A percentile compares a stretch with the other conserved stretches of the same genome.
Evolutionary conservation across 495 filamentous ascomycete genomes (phyloP).

Genomic region (Neurospora pannonica): DNA sequence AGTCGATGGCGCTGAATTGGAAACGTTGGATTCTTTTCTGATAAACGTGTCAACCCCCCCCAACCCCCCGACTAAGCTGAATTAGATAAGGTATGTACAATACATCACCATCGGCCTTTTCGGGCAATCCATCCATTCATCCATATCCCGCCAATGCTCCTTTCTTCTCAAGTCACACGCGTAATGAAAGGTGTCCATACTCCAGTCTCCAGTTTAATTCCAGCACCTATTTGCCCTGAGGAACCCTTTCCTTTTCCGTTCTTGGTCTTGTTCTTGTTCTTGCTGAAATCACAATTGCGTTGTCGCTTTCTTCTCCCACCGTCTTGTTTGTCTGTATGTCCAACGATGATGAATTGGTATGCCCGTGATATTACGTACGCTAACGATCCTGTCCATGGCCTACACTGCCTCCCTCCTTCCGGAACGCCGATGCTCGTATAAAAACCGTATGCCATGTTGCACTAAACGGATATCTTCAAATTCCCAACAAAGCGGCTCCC

Average conservation of each 20-base stretch:
- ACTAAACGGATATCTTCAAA: not conserved
- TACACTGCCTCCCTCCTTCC: not conserved
- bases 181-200: not conserved
- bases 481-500: not conserved
- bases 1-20: not conserved
- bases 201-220: not conserved
- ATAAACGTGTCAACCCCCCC: not conserved
- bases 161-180: not conserved
- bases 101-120: not conserved
- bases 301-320: not conserved
- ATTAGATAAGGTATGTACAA: not conserved
- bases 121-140: not conserved
- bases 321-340: not conserved
- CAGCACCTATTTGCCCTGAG: not conserved
- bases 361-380: not conserved
- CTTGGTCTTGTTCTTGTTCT: not conserved
- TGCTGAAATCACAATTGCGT: not conserved
- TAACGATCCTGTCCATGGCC: not conserved
- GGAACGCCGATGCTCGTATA: not conserved
- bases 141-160: not conserved
- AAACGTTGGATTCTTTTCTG: not conserved
- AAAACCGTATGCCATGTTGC: not conserved
- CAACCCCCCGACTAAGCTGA: not conserved
- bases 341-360: not conserved
- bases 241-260: not conserved